Conservation (phyloP, 441 rosid genomes). For the Capsella rubella region DNA sequence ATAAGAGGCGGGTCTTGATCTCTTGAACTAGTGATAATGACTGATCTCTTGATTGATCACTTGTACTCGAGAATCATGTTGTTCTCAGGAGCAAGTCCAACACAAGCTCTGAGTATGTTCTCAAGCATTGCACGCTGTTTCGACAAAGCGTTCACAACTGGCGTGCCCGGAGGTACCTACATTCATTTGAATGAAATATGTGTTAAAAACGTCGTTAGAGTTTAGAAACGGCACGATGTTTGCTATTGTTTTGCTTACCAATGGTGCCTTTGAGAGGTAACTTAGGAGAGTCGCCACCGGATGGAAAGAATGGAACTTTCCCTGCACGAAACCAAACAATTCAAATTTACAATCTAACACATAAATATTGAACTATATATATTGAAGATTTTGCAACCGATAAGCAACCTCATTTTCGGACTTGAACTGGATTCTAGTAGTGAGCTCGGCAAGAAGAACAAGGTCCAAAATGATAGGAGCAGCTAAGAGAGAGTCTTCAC, state of each 20-base stretch:
- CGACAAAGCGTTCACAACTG: slow-evolving; percentile 93
- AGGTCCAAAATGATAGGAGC: slow-evolving; percentile 96
- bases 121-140: slow-evolving; percentile 98
- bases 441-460: slow-evolving; percentile 94
- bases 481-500: slow-evolving; percentile 97
- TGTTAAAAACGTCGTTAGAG: neutral
- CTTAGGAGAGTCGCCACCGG: slow-evolving; percentile 97
- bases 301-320: slow-evolving; percentile 93
- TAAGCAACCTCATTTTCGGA: slow-evolving; percentile 81
- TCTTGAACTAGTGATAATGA: slow-evolving; percentile 52
- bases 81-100: slow-evolving; percentile 94
- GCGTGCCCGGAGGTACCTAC: slow-evolving; percentile 96
- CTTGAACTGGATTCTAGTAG: slow-evolving; percentile 86
- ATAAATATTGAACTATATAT: neutral
- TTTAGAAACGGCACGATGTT: slow-evolving; percentile 29
- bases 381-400: neutral
- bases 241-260: slow-evolving; percentile 55
- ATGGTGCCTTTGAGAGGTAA: slow-evolving; percentile 96
- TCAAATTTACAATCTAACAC: neutral
- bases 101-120: slow-evolving; percentile 92
- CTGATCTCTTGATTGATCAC: slow-evolving; percentile 57
- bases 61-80: slow-evolving; percentile 99
- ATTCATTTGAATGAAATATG: neutral
- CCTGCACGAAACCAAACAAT: slow-evolving; percentile 52
- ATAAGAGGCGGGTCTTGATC: slow-evolving; percentile 8